Percentiles rank a stretch among this genome's conserved stretches.
phyloP scores from a whole-genome alignment of 2,329 filamentous ascomycete species.

The Penicillium italicum region DNA sequence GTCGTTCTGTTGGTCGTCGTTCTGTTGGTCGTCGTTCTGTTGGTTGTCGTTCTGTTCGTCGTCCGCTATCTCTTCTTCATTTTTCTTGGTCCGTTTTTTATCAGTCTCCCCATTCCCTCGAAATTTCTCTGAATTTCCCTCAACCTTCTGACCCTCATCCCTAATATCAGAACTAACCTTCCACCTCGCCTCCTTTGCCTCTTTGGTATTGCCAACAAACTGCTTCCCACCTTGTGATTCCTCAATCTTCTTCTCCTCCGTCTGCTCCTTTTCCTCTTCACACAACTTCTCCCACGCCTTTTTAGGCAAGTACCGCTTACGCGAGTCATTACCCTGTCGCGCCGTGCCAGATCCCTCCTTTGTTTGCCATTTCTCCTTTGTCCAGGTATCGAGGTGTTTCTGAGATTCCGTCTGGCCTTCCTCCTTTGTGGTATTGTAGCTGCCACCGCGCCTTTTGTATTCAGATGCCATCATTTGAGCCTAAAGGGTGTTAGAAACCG shows the following conservation, averaged over 20 bases:
- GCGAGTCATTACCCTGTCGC: slow-evolving; percentile 43
- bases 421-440: slow-evolving; percentile 46
- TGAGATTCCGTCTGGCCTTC: slow-evolving; percentile 43
- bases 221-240: slow-evolving; percentile 42
- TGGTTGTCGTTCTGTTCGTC: too few relatives aligned
- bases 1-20: too few relatives aligned
- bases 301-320: slow-evolving; percentile 47
- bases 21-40: too few relatives aligned
- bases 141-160: neutral
- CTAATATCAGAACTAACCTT: slow-evolving; percentile 32
- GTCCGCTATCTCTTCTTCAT: neutral
- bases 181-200: slow-evolving; percentile 41
- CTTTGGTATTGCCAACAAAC: slow-evolving; percentile 43
- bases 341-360: slow-evolving; percentile 48
- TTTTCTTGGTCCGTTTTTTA: neutral
- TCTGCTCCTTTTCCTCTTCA: slow-evolving; percentile 45
- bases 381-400: slow-evolving; percentile 46
- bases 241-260: slow-evolving; percentile 34
- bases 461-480: slow-evolving; percentile 48
- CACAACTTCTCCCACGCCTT: slow-evolving; percentile 50
- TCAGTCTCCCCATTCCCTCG: neutral
- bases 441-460: slow-evolving; percentile 49
- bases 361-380: slow-evolving; percentile 50
- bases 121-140: neutral
- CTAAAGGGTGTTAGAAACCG: slow-evolving; percentile 18